A percentile compares a stretch with the other conserved stretches of the same genome.
Evolutionary conservation across 2,329 filamentous ascomycete genomes (phyloP).

Genomic region (Botryotinia globosa): DNA sequence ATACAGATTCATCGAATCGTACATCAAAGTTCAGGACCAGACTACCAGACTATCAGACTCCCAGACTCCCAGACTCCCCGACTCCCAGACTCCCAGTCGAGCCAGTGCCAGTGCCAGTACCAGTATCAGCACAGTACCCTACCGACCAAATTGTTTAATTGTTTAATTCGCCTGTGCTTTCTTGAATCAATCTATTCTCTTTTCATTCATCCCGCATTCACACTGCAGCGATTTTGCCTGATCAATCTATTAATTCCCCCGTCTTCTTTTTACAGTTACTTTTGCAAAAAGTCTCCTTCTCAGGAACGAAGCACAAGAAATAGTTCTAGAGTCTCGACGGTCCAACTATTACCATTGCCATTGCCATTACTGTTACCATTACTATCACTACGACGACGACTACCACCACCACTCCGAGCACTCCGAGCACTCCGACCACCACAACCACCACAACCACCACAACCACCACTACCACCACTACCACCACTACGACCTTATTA

Average conservation of each 20-base stretch:
- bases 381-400: rapidly evolving
- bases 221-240: constrained; percentile 36
- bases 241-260: constrained; percentile 38
- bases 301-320: constrained; percentile 24
- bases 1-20: background rate
- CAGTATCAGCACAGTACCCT: constrained; percentile 12
- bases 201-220: constrained; percentile 37
- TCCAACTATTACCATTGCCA: background rate
- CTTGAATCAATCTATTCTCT: constrained; percentile 36
- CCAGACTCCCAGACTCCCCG: background rate
- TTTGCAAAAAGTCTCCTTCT: constrained; percentile 15
- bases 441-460: no score
- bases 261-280: constrained; percentile 31
- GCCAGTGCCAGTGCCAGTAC: constrained; percentile 15
- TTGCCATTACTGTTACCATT: rapidly evolving
- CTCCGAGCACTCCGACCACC: background rate
- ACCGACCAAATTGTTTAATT: background rate
- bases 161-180: constrained; percentile 29
- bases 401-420: no score
- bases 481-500: background rate
- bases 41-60: background rate
- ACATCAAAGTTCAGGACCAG: background rate
- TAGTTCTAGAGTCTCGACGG: background rate
- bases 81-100: no score
- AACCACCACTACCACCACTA: background rate